Percentiles rank a stretch among this genome's conserved stretches.
These are phyloP conservation scores for Lasiosphaeris hirsuta DNA, from an alignment of 495 filamentous ascomycete genomes.

Conservation along the genomic window DNA sequence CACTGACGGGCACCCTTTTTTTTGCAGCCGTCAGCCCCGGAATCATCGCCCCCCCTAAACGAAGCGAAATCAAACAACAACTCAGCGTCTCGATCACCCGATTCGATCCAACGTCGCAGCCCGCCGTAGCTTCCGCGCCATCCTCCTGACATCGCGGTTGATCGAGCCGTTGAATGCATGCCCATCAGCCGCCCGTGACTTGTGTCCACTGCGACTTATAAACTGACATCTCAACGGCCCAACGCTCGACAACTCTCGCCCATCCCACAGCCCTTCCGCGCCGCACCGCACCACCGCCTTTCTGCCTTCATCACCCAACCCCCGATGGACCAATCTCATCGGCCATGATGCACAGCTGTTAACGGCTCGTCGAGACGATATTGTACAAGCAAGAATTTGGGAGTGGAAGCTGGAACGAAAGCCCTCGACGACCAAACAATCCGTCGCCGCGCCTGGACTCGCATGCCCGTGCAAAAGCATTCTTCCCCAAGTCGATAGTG, in stretches of 20 bases:
- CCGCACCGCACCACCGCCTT: slow-evolving; percentile 1
- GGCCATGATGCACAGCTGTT: slow-evolving; percentile 17
- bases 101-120: slow-evolving; percentile 10
- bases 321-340: slow-evolving; percentile 10
- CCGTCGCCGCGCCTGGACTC: no score
- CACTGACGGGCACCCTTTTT: no score
- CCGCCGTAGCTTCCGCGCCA: neutral
- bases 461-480: neutral
- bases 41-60: no score
- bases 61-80: neutral
- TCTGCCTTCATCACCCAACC: neutral
- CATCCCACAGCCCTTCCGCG: neutral
- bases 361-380: slow-evolving; percentile 7
- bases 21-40: no score
- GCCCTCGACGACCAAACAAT: neutral
- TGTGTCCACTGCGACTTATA: no score
- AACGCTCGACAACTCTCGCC: neutral
- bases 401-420: neutral
- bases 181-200: neutral
- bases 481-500: neutral
- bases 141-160: neutral
- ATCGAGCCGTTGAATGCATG: neutral
- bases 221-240: no score
- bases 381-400: neutral
- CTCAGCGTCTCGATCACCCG: neutral